Base-by-base conservation (phyloP, 164 flowering plant species). In the Echeveria elegans region DNA sequence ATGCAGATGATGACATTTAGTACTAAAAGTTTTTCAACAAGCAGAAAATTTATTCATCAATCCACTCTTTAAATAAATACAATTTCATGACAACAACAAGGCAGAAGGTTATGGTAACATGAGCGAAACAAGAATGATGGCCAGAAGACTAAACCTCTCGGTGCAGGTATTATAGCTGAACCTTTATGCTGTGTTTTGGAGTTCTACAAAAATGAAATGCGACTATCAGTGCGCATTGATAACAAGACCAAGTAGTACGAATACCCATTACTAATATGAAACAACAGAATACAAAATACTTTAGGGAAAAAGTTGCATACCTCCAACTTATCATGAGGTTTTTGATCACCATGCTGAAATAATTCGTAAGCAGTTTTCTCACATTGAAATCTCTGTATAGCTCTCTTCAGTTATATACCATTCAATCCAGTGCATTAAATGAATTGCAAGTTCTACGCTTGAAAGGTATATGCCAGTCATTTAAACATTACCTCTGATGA, bases 141-240 rank as follows among this genome's bases (percentile, higher is more conserved):
- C 36, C 23, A 19, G 12, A 66, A 73, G 38, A 71, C 82, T 77
- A 56, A 43, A 83, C 88, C 90, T 82, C 75, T 74, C 50, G 76
- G 59, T 21, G 23, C 45, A 58, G 67, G 36, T 38, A 73, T 76
- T 47, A 59, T 70, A 37, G 67, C 72, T 58, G 66, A 70, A 64
- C 76, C 81, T 65, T 73, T 74, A 70, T 72, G 53, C 90, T 86
- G 86, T 77, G 72, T 63, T 50, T 47, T 40, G 19, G 48, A 71
- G n/a, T 58, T 56, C 23, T 48, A 69, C 5, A 26, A 18, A 72
- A 65, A 65, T 21, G 62, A 36, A 36, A 64, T 53, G 29, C n/a
- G n/a, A 8, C 30, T 53, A 53, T 53, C 59, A 53, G 30, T 53
- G 59, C 23, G 24, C 59, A 53, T 21, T 30, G 24, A 53, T 26